Base-by-base conservation (phyloP, 2,329 filamentous ascomycete genomes). In the Alternaria infectoria region DNA sequence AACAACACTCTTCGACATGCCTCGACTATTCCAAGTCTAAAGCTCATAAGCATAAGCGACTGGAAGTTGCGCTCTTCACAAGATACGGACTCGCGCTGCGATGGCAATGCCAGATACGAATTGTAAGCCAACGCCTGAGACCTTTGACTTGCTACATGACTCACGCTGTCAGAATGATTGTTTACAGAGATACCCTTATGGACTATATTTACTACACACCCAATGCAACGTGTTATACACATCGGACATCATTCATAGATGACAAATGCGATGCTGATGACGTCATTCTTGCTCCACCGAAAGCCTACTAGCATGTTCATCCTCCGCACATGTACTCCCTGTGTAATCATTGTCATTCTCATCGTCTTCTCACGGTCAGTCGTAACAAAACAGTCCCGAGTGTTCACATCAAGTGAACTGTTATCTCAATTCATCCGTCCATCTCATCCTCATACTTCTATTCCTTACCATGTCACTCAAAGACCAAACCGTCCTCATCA, bases 401-500 rank as follows among this genome's bases (percentile, higher is more conserved):
- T 8, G 12, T n/a, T 11, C 25, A 56, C 15, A 32, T 6, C 8
- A 10, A 13, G 6, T n/a, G 6, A 44, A 44, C 12, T 15, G 3
- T 23, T 2, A 11, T 32, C 12, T 13, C 40, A 11, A n/a, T 7
- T 5, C 44, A 19, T 5, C 26, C 32, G 4, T 44, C 8, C 15
- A 5, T 10, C 19, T 19, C 9, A 26, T 6, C 13, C 36, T n/a
- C 15, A 12, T 19, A 56, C 51, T n/a, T 1, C 10, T 10, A n/a
- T 2, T 19, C 50, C 32, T 12, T 30, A 61, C 15, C 45, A 77
- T 77, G 74, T 75, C 73, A 8, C 70, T 77, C 54, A 67, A 70
- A 57, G 61, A 51, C 17, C 64, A 74, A 43, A 72, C 67, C 6
- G 64, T 75, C 12, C 62, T 75, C 19, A 72, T 76, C 15, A 84